Evolutionary conservation across 2,329 filamentous ascomycete genomes (phyloP), one percentile per base, ranked within the genome.

Genomic region (Paraconiothyrium brasiliense): DNA sequence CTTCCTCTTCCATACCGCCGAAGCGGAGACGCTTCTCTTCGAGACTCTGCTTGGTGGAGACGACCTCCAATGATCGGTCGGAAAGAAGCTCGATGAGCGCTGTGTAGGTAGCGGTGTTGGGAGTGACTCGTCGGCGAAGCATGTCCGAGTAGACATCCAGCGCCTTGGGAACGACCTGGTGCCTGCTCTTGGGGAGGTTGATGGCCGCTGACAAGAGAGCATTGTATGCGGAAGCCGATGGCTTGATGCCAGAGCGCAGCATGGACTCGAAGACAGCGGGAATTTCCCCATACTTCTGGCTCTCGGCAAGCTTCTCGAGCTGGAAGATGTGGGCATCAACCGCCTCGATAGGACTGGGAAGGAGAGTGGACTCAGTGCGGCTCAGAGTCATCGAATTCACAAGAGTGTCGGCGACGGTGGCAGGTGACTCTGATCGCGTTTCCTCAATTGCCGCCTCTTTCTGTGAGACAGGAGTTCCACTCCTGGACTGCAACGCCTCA

Each of bases 91-190:
- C 89, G 58, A 99, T 91, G 20, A 99, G 84, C 37, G 93, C 93
- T 74, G 93, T 89, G 80, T 97, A 98, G 0, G 94, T 98, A 60
- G 91, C 87, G 57, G 89, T 89, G 76, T 97, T 90, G 8, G 94
- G 94, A 22, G 86, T 82, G 27, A 98, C 90, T 69, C 90, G 90
- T 67, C 94, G 91, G 67, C 90, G 89, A 69, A 97, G 88, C 95
- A 99, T 98, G 76, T 98, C 94, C 16, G 93, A 91, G 78, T 98
- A 99, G 56, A 99, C 92, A 81, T 97, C 94, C 56, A 98, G 85
- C 5, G 93, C 93, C 82, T 97, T 97, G 64, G 93, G 90, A 14
- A 97, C 92, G 56, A 95, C 89, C 80, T 96, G 91, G 57, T 91
- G 90, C 78, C 90, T 91, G 77, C 92, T 90, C 27, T 85, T 84